phyloP scores from a whole-genome alignment of 805 yeast species.

The Danielozyma ontarioensis region DNA sequence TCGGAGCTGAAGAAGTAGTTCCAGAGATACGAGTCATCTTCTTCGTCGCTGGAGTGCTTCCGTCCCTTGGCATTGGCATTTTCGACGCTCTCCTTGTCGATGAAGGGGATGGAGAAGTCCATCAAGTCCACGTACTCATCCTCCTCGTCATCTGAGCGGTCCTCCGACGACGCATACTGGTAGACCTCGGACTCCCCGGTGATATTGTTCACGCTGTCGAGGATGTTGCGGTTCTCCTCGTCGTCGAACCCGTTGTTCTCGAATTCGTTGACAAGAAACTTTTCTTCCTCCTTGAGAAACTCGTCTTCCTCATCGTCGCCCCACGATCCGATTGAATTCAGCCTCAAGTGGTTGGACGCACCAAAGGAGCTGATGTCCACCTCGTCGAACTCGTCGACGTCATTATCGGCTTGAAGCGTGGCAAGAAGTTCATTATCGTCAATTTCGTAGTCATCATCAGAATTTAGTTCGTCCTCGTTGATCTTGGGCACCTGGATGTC shows the following conservation, averaged over 20 bases:
- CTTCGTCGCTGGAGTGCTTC: slow-evolving; percentile 34
- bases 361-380: slow-evolving; percentile 13
- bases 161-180: slow-evolving; percentile 16
- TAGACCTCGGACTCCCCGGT: slow-evolving; percentile 34
- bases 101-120: slow-evolving; percentile 30
- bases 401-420: slow-evolving; percentile 43
- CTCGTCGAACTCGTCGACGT: slow-evolving; percentile 25
- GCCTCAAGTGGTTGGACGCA: slow-evolving; percentile 11
- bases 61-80: neutral
- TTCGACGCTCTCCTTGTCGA: slow-evolving; percentile 9
- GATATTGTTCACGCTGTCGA: slow-evolving; percentile 20
- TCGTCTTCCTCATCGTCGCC: slow-evolving; percentile 32
- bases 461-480: slow-evolving; percentile 42
- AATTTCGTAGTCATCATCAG: slow-evolving; percentile 64
- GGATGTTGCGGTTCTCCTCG: slow-evolving; percentile 27
- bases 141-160: slow-evolving; percentile 24
- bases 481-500: slow-evolving; percentile 47
- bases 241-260: slow-evolving; percentile 43
- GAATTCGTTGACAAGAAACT: slow-evolving; percentile 40
- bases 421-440: slow-evolving; percentile 45
- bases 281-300: slow-evolving; percentile 40
- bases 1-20: slow-evolving; percentile 60
- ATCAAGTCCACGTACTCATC: slow-evolving; percentile 38
- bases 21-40: slow-evolving; percentile 70
- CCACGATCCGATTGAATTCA: slow-evolving; percentile 25